A percentile compares a stretch with the other conserved stretches of the same genome.
phyloP scores from a whole-genome alignment of 1,284 basidiomycete species.

The Retiboletus flavoniger region DNA sequence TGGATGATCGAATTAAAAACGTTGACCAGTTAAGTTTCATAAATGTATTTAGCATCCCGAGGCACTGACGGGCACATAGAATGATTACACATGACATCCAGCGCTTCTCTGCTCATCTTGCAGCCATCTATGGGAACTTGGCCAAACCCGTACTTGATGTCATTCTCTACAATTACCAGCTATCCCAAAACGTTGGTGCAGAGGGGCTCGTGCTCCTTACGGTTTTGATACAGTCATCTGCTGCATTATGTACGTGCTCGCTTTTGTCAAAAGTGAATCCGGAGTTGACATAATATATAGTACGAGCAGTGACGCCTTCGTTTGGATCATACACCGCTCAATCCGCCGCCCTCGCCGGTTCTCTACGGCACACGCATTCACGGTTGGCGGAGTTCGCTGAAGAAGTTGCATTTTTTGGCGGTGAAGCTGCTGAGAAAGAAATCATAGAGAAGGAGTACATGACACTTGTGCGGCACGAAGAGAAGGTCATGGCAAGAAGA shows the following conservation, averaged over 20 bases:
- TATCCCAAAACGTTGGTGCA: conserved; percentile 92
- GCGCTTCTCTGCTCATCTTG: conserved; percentile 87
- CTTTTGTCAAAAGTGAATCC: not conserved
- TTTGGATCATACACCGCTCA: conserved; percentile 89
- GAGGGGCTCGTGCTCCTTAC: conserved; percentile 89
- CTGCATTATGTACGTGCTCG: conserved; percentile 65
- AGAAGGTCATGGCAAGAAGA: conserved; percentile 74
- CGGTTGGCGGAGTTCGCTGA: conserved; percentile 93
- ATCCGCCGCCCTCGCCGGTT: conserved; percentile 85
- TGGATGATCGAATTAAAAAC: conserved; percentile 95
- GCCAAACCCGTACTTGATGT: conserved; percentile 94
- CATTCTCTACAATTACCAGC: conserved; percentile 94
- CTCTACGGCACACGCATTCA: conserved; percentile 89
- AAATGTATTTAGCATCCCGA: not conserved
- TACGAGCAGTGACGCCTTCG: conserved; percentile 86
- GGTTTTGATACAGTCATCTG: conserved; percentile 80
- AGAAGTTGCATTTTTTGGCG: conserved; percentile 92
- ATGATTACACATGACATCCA: conserved; percentile 97
- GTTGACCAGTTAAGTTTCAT: conserved; percentile 75
- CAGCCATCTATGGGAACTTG: conserved; percentile 92
- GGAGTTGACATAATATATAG: conserved; percentile 39
- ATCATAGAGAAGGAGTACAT: conserved; percentile 91
- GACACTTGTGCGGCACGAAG: conserved; percentile 85
- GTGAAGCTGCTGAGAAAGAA: conserved; percentile 90
- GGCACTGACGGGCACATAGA: conserved; percentile 38